Base-by-base conservation (phyloP, 176 grass and related monocot species). In the Hyparrhenia diplandra region DNA sequence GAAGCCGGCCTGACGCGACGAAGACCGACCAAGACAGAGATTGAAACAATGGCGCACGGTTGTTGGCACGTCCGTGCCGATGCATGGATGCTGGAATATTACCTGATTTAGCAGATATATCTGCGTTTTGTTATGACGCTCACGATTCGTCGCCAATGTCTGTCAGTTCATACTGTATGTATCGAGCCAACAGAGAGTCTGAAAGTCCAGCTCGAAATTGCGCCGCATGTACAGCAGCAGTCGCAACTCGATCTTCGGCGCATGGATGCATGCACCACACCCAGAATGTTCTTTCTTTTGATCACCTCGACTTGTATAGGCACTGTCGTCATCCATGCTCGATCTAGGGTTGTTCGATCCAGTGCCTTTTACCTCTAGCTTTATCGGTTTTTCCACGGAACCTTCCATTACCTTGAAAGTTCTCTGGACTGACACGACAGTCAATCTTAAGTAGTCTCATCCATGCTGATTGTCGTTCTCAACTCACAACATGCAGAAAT, bases 1-100 rank as follows among this genome's bases (percentile, higher is more conserved):
- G 20, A 23, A 3, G 29, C 20, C 52, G 3, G 47, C 20, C 52
- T n/a, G 17, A 72, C 41, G 10, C n/a, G 10, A 25, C n/a, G 57
- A 59, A 1, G 23, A n/a, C 34, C 6, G 40, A 45, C 32, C 16
- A 67, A 18, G 59, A 77, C 41, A 28, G 64, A 24, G 43, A 71
- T n/a, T n/a, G 79, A 61, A 24, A 13, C 25, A 29, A 27, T 29
- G 11, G 59, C 59, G 25, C 49, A 27, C n/a, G 64, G 78, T 58
- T 45, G 86, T 67, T 88, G 74, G 66, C 20, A 83, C 74, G 80
- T 87, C 80, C 6, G 65, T 16, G 28, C 58, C 74, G 67, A n/a
- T 42, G 21, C 39, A 73, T 43, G 62, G 39, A 59, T 13, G 37
- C 37, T 40, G 37, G 37, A 40, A 40, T 40, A 40, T 40, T 10